Conservation (phyloP, 768 basidiomycete genomes). For the Mycena rosella region DNA sequence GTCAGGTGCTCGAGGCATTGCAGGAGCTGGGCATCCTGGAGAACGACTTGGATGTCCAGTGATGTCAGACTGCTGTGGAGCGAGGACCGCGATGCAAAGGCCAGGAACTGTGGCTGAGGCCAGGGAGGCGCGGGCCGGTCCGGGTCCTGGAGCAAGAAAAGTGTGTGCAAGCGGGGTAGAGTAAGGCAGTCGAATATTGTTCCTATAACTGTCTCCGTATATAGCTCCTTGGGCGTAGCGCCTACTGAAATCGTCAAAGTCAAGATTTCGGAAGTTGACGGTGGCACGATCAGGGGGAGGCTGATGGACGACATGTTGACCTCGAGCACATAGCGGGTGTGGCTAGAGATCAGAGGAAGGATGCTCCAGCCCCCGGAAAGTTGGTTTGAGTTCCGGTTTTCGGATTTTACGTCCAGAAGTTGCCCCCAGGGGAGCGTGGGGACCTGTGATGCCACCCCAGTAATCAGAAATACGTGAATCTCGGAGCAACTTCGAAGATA, state of each 20-base stretch:
- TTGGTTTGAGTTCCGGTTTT: neutral
- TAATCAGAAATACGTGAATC: neutral
- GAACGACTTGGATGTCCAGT: neutral
- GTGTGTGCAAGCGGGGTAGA: neutral
- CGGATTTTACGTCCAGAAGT: neutral
- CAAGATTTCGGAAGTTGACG: neutral
- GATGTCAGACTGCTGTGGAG: neutral
- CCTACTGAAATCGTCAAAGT: neutral
- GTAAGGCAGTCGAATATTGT: neutral
- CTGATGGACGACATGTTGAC: neutral
- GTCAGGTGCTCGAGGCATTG: slow-evolving; percentile 3
- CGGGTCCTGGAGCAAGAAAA: neutral
- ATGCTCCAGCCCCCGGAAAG: neutral
- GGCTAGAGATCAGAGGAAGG: neutral
- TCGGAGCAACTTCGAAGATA: slow-evolving; percentile 2
- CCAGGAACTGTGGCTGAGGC: neutral
- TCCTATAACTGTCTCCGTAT: neutral
- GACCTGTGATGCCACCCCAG: neutral
- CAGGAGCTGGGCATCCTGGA: slow-evolving; percentile 5
- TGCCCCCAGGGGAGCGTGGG: slow-evolving; percentile 9
- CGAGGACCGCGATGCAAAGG: no score
- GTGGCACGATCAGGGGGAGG: neutral
- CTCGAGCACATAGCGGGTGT: neutral
- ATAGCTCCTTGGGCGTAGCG: neutral
- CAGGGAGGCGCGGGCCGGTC: neutral